Conservation (phyloP, 352 stramenopile genomes). For the Phytophthora constricta region DNA sequence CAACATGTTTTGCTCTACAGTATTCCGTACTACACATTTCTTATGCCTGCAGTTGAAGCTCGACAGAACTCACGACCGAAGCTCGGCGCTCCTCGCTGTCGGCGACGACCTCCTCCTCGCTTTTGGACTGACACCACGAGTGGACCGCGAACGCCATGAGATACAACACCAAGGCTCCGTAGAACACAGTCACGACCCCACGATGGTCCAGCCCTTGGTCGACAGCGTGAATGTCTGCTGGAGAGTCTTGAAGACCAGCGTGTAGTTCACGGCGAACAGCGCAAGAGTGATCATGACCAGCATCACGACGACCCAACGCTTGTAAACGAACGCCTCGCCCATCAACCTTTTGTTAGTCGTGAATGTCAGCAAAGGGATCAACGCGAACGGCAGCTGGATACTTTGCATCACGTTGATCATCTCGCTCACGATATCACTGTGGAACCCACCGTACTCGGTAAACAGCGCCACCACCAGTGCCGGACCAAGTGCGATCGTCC, state of each 20-base stretch:
- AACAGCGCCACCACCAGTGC: slow-evolving; percentile 76
- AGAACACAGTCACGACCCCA: slow-evolving; percentile 21
- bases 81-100: neutral
- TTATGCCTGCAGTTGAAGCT: neutral
- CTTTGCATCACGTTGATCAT: slow-evolving; percentile 91
- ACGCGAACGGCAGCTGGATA: slow-evolving; percentile 87
- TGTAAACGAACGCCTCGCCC: slow-evolving; percentile 46
- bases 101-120: neutral
- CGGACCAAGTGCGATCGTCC: slow-evolving; percentile 84
- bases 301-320: slow-evolving; percentile 35
- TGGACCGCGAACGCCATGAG: slow-evolving; percentile 27
- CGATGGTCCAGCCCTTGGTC: slow-evolving; percentile 20
- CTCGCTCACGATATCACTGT: slow-evolving; percentile 57
- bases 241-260: slow-evolving; percentile 64
- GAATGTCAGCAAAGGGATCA: slow-evolving; percentile 87
- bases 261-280: slow-evolving; percentile 70
- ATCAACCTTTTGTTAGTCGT: slow-evolving; percentile 67
- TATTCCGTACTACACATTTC: neutral
- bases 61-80: neutral
- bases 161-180: slow-evolving; percentile 26
- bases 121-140: slow-evolving; percentile 19
- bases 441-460: slow-evolving; percentile 33
- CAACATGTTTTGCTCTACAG: too few relatives aligned
- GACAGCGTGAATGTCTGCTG: slow-evolving; percentile 36
- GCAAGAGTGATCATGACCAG: slow-evolving; percentile 45